phyloP scores from a whole-genome alignment of 441 rosid species.

The Francoa sonchifolia region DNA sequence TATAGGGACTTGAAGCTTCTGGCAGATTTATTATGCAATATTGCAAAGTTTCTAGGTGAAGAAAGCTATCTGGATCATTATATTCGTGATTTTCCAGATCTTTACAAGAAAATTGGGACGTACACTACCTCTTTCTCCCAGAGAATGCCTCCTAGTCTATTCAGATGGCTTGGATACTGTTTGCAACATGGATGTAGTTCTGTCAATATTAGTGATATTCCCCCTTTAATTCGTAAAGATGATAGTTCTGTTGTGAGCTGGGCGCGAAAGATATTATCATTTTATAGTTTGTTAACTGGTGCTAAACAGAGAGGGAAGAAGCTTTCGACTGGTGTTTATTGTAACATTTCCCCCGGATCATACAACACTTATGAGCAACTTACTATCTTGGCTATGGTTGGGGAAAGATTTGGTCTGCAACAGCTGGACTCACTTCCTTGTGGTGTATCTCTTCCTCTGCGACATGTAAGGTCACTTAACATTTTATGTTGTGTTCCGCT shows the following conservation, averaged over 20 bases:
- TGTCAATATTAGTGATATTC: constrained; percentile 51
- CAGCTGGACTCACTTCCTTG: constrained; percentile 81
- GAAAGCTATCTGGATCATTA: constrained; percentile 79
- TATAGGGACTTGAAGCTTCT: constrained; percentile 83
- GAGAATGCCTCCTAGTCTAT: constrained; percentile 67
- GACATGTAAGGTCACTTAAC: constrained; percentile 65
- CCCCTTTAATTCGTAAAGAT: constrained; percentile 55
- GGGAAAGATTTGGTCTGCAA: constrained; percentile 88
- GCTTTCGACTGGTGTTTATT: constrained; percentile 69
- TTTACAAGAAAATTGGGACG: constrained; percentile 31
- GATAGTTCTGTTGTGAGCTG: constrained; percentile 62
- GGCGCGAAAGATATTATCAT: constrained; percentile 78
- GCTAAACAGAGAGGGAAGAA: constrained; percentile 53
- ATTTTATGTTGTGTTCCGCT: constrained; percentile 1
- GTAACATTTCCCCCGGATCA: constrained; percentile 69
- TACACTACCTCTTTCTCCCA: constrained; percentile 24
- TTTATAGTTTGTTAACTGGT: constrained; percentile 78
- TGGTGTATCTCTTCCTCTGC: constrained; percentile 89
- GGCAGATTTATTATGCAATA: constrained; percentile 51
- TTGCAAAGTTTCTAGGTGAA: constrained; percentile 70
- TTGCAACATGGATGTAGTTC: constrained; percentile 54
- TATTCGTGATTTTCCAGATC: constrained; percentile 83
- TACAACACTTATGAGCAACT: constrained; percentile 68
- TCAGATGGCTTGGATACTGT: constrained; percentile 87
- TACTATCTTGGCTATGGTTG: constrained; percentile 87